phyloP scores from a whole-genome alignment of 305 asterid genomes.

The Fraxinus albicans region DNA sequence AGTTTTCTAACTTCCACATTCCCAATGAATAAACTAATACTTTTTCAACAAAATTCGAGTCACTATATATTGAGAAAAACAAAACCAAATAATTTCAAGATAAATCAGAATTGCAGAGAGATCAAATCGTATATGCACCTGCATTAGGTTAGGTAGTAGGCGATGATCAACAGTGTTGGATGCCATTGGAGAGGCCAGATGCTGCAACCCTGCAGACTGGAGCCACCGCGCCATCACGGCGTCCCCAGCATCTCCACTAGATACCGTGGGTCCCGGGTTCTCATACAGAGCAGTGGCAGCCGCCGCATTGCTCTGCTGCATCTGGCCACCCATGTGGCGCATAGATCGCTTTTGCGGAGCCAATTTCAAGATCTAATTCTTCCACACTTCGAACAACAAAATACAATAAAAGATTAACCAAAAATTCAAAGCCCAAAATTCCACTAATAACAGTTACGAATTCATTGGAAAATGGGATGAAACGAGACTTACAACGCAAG shows the following conservation, averaged over 20 bases:
- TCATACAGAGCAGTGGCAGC: constrained; percentile 92
- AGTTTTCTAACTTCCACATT: background rate
- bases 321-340: constrained; percentile 99
- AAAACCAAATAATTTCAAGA: background rate
- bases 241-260: constrained; percentile 83
- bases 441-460: constrained; percentile 3
- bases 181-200: constrained; percentile 57
- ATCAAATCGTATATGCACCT: constrained; percentile 28
- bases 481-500: constrained; percentile 30
- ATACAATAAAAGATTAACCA: constrained; percentile 12
- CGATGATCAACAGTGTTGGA: constrained; percentile 43
- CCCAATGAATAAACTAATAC: background rate
- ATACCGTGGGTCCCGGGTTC: constrained; percentile 73
- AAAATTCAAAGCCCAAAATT: background rate
- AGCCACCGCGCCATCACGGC: constrained; percentile 94
- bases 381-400: constrained; percentile 35
- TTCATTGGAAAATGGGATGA: background rate
- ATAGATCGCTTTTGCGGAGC: constrained; percentile 96
- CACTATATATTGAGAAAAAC: background rate
- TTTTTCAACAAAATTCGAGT: background rate
- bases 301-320: constrained; percentile 92
- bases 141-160: constrained; percentile 46
- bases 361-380: constrained; percentile 76
- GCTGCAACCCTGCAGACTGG: constrained; percentile 63
- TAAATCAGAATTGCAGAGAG: background rate